phyloP scores from a whole-genome alignment of 2,329 filamentous ascomycete species.

The Stachybotrys elegans region DNA sequence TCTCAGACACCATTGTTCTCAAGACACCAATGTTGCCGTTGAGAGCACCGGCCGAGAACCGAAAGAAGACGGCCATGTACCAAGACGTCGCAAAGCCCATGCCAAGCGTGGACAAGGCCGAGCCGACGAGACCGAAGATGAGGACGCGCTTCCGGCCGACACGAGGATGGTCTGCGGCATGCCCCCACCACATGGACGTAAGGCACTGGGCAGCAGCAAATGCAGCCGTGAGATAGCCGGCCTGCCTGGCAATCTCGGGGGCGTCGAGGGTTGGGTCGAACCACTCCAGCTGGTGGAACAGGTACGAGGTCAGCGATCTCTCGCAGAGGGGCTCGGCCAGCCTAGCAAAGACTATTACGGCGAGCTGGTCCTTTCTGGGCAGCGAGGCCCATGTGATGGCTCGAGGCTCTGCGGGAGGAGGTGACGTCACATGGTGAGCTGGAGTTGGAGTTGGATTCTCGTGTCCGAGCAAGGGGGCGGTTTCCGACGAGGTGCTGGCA shows the following conservation, averaged over 20 bases:
- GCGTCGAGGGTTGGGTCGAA: conserved; percentile 2
- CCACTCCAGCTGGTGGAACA: conserved; percentile 9
- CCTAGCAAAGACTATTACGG: conserved; percentile 18
- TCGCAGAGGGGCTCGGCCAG: conserved; percentile 21
- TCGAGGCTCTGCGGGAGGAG: too few species aligned
- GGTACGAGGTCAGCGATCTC: conserved; percentile 13
- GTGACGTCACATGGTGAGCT: too few species aligned
- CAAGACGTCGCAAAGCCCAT: conserved; percentile 11
- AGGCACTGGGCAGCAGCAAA: conserved; percentile 15
- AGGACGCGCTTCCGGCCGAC: conserved; percentile 14
- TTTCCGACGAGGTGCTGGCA: too few species aligned
- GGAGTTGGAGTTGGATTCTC: too few species aligned
- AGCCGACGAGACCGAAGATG: conserved; percentile 11
- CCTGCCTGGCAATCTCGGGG: conserved; percentile 11
- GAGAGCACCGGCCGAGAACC: conserved; percentile 12
- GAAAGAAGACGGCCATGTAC: conserved; percentile 11
- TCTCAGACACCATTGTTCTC: conserved; percentile 16
- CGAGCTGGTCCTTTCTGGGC: conserved; percentile 18
- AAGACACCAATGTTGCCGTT: conserved; percentile 16
- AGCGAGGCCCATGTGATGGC: conserved; percentile 14
- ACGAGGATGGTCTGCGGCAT: conserved; percentile 9
- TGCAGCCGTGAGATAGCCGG: conserved; percentile 12
- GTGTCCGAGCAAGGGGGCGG: too few species aligned
- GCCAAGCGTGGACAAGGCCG: conserved; percentile 7
- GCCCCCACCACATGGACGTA: conserved; percentile 14